Evolutionary conservation across 176 grass and related monocot genomes (phyloP).

Genomic region (Oryza brachyantha): DNA sequence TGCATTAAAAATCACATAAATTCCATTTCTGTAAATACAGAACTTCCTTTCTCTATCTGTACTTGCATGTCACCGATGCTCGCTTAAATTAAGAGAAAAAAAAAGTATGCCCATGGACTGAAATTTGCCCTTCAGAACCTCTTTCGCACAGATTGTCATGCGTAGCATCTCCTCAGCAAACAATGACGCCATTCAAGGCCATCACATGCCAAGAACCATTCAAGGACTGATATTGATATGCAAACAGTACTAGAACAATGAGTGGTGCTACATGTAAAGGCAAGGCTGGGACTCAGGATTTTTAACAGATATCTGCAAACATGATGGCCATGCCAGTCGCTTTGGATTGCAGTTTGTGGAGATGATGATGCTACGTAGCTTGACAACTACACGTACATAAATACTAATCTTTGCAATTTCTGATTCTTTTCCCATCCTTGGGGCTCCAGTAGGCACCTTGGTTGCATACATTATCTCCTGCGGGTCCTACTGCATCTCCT

Average conservation of each 20-base stretch:
- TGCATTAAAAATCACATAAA: not conserved
- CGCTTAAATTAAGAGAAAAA: no score
- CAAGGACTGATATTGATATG: not conserved
- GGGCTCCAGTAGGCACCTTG: not conserved
- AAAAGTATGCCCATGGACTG: not conserved
- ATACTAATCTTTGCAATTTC: not conserved
- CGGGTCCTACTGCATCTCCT: conserved; percentile 11
- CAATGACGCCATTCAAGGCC: not conserved
- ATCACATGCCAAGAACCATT: not conserved
- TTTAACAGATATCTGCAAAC: not conserved
- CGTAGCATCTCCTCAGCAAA: not conserved
- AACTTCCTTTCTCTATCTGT: not conserved
- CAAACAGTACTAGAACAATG: not conserved
- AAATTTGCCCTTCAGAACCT: not conserved
- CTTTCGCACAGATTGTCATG: not conserved
- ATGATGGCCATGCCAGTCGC: not conserved
- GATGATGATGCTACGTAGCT: conserved; percentile 26
- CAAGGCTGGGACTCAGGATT: not conserved
- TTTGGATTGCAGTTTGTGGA: conserved; percentile 8
- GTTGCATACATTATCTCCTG: not conserved
- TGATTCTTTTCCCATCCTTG: conserved; percentile 14
- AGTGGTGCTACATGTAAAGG: not conserved
- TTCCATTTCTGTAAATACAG: conserved; percentile 5
- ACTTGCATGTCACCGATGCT: not conserved
- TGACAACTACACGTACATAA: conserved; percentile 2